phyloP scores from a whole-genome alignment of 179 eudicot species.

The Patellifolia procumbens region DNA sequence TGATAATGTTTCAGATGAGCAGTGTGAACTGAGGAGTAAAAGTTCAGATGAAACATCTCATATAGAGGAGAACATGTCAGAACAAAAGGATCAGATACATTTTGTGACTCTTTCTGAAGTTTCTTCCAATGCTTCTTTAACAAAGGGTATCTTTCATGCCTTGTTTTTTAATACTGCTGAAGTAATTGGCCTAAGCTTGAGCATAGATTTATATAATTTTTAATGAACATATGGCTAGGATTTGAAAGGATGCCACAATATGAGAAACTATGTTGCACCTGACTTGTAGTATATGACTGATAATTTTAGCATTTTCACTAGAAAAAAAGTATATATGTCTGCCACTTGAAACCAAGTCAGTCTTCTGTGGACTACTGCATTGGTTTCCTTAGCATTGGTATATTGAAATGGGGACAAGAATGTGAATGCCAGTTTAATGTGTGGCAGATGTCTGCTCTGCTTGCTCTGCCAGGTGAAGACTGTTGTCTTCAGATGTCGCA shows the following conservation, averaged over 20 bases:
- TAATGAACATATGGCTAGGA: neutral
- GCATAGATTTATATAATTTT: no score
- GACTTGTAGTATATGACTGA: neutral
- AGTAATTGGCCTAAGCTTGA: neutral
- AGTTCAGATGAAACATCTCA: constrained; percentile 16
- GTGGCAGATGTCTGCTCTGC: neutral
- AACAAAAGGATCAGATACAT: constrained; percentile 15
- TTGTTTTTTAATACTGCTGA: neutral
- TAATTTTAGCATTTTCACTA: neutral
- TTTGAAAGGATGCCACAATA: neutral
- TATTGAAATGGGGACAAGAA: neutral
- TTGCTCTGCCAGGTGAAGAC: no score
- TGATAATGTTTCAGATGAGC: neutral
- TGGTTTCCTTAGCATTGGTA: neutral
- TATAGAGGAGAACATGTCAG: neutral
- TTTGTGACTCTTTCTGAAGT: constrained; percentile 26
- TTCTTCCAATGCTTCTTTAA: constrained; percentile 26
- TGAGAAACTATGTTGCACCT: neutral
- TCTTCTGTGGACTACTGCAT: neutral
- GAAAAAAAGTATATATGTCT: no score
- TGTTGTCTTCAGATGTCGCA: no score
- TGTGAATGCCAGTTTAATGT: neutral
- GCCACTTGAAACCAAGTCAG: neutral
- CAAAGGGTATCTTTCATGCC: constrained; percentile 21
- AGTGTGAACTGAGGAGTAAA: no score